Conservation (phyloP, 805 yeast genomes). For the Metschnikowia bowlesiae region DNA sequence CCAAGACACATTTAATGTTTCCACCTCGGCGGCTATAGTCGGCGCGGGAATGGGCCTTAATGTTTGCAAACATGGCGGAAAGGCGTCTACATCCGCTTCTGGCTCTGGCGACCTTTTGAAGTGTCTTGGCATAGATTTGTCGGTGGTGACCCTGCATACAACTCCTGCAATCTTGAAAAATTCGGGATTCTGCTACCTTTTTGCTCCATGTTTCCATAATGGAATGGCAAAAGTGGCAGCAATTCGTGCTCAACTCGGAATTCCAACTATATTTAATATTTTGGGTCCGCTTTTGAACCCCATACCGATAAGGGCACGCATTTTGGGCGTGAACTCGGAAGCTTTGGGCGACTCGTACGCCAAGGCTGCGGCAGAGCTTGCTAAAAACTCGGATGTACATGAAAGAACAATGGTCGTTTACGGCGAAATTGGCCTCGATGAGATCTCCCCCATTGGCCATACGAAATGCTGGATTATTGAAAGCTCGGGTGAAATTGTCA, state of each 20-base stretch:
- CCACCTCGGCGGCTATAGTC: conserved; percentile 91
- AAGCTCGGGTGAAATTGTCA: conserved; percentile 37
- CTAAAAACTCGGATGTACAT: conserved; percentile 43
- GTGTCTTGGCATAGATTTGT: conserved; percentile 77
- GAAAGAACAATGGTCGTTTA: conserved; percentile 78
- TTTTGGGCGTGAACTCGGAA: conserved; percentile 85
- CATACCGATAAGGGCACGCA: conserved; percentile 70
- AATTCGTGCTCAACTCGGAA: conserved; percentile 72
- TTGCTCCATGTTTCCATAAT: conserved; percentile 93
- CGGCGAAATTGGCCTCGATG: conserved; percentile 91
- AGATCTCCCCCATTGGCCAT: conserved; percentile 83
- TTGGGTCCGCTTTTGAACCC: conserved; percentile 95
- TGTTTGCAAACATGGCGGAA: conserved; percentile 95
- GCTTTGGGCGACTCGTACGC: conserved; percentile 80
- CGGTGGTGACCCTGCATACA: conserved; percentile 57
- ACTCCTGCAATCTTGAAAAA: conserved; percentile 55
- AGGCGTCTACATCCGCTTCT: conserved; percentile 87
- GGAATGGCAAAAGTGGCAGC: conserved; percentile 83
- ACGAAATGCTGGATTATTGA: conserved; percentile 76
- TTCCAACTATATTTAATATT: conserved; percentile 91
- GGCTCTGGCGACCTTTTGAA: conserved; percentile 91
- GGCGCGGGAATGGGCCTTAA: conserved; percentile 83
- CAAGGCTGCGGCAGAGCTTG: conserved; percentile 65
- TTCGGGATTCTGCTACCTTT: conserved; percentile 60
- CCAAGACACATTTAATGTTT: conserved; percentile 93